A percentile compares a stretch with the other conserved stretches of the same genome.
Evolutionary conservation across 2,329 filamentous ascomycete genomes (phyloP).

Genomic region (Paraconiothyrium brasiliense): DNA sequence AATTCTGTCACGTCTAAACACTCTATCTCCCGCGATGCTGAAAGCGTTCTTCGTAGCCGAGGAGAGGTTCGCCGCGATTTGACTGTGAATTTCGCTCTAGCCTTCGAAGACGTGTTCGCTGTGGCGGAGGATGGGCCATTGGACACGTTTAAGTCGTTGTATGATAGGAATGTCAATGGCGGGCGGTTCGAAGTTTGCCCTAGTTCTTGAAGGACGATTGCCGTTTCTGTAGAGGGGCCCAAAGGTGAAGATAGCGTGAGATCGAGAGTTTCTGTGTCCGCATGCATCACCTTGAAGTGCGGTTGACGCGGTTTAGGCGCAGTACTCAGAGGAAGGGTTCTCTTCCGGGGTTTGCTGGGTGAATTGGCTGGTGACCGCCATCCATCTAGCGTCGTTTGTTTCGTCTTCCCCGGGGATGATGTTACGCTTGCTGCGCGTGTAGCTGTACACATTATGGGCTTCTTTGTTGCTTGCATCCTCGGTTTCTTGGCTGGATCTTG

Average conservation of each 20-base stretch:
- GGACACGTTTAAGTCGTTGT: slow-evolving; percentile 34
- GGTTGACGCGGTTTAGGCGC: slow-evolving; percentile 28
- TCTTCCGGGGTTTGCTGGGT: slow-evolving; percentile 31
- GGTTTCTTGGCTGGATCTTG: slow-evolving; percentile 37
- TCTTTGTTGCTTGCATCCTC: slow-evolving; percentile 23
- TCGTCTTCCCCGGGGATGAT: slow-evolving; percentile 31
- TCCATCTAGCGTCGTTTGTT: slow-evolving; percentile 43
- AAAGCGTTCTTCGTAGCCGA: slow-evolving; percentile 26
- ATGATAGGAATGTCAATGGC: slow-evolving; percentile 38
- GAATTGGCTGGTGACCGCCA: slow-evolving; percentile 37
- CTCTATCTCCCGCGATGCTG: slow-evolving; percentile 22
- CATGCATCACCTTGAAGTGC: slow-evolving; percentile 24
- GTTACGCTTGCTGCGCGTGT: slow-evolving; percentile 25
- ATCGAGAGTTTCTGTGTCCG: slow-evolving; percentile 39
- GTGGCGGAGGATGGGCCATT: slow-evolving; percentile 17
- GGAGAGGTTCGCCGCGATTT: slow-evolving; percentile 32
- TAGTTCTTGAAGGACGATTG: neutral
- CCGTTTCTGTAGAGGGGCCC: neutral
- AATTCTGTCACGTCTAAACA: slow-evolving; percentile 10
- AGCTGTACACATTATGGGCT: slow-evolving; percentile 14
- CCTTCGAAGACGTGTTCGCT: slow-evolving; percentile 14
- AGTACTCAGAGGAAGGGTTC: slow-evolving; percentile 14
- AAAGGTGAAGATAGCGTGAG: slow-evolving; percentile 40
- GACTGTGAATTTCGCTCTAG: neutral
- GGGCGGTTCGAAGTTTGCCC: slow-evolving; percentile 21